Evolutionary conservation across 1,284 basidiomycete genomes (phyloP), one percentile per base, ranked within the genome.

Genomic region (Tilletia horrida): DNA sequence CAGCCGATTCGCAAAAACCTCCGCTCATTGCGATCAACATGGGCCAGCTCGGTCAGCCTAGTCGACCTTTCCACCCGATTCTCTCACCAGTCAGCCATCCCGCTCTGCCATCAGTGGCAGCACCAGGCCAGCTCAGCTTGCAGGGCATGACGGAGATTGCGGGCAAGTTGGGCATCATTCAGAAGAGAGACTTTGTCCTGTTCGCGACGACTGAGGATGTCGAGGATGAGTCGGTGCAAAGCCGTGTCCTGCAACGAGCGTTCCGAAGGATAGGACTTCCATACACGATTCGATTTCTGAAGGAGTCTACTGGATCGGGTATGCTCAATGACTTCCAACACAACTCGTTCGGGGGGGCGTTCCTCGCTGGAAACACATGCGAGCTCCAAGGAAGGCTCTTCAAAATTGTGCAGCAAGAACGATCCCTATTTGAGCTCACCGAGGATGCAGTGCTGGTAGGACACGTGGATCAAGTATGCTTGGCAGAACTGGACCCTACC

Each of bases 21-120:
- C 69, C 69, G 16, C 64, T 71, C 35, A 57, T 66, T 40, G 69
- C 69, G n/a, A 66, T 71, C 64, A 71, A 71, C 57, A 71, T 71
- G 65, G 62, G 63, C 48, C 61, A 40, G 25, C 40, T 61, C 27
- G 69, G 69, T 11, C 65, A 64, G 40, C 44, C 47, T 16, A 66
- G 64, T 4, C 47, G 69, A 18, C 47, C 57, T 18, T 65, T 69
- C 31, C 70, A 71, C 43, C 65, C 42, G n/a, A 47, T 65, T 23
- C 52, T 71, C 21, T 47, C 64, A n/a, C 68, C 68, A 11, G 62
- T 71, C 48, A 61, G 50, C 47, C 69, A 71, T 29, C 68, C 67
- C 9, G 63, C 68, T 47, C 67, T 52, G 29, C 69, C 69, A 1
- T 42, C 52, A 3, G 48, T 52, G 13, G 69, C 69, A 9, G 69